Evolutionary conservation across 129 eudicot genomes (phyloP).

Genomic region (Arctium minus): DNA sequence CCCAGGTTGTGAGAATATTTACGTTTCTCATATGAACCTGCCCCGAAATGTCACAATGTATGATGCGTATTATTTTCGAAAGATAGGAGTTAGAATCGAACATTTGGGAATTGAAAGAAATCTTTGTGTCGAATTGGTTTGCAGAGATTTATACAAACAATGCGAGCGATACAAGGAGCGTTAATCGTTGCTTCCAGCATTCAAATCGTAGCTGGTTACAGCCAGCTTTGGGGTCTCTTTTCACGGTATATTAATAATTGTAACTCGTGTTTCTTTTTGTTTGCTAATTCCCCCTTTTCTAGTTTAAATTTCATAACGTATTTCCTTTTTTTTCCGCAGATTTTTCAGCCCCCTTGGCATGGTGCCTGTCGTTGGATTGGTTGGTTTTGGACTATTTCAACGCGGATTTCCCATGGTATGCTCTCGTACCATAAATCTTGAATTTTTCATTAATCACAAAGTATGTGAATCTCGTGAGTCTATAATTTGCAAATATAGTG

Average conservation of each 20-base stretch:
- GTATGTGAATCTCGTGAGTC: background rate
- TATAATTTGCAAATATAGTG: background rate
- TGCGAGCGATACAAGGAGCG: constrained; percentile 99
- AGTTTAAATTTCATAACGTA: background rate
- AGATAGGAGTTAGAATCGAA: constrained; percentile 1
- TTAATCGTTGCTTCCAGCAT: constrained; percentile 84
- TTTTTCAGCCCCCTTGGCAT: constrained; percentile 99
- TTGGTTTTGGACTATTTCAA: constrained; percentile 90
- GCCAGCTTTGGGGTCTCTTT: constrained; percentile 98
- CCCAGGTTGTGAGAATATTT: no score
- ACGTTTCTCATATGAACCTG: no score
- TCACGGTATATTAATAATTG: constrained; percentile 54
- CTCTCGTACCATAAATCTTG: constrained; percentile 4
- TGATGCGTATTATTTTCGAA: background rate
- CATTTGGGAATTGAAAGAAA: constrained; percentile 11
- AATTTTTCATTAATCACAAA: background rate
- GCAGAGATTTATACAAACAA: constrained; percentile 94
- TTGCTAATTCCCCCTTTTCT: background rate
- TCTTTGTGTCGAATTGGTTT: constrained; percentile 8
- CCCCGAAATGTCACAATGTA: no score
- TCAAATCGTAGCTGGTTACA: constrained; percentile 88
- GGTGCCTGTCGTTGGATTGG: constrained; percentile 98
- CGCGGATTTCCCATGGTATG: constrained; percentile 91
- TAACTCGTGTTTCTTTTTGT: background rate
- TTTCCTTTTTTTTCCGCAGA: constrained; percentile 34